phyloP scores from a whole-genome alignment of 352 stramenopile genomes.

The Pythium grandisporangium region DNA sequence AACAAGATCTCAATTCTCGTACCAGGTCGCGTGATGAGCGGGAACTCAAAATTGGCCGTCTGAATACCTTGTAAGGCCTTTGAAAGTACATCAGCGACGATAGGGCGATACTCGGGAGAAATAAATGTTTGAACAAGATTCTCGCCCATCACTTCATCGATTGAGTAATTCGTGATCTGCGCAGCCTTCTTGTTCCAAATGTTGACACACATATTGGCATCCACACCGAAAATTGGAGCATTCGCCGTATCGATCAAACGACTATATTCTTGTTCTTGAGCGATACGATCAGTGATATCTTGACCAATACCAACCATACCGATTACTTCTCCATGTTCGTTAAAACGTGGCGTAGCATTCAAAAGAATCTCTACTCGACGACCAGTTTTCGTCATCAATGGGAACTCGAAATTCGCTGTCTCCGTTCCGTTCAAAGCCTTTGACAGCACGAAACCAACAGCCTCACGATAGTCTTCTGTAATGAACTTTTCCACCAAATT shows the following conservation, averaged over 20 bases:
- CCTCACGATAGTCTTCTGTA: conserved; percentile 38
- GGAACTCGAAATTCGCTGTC: conserved; percentile 65
- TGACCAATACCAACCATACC: conserved; percentile 64
- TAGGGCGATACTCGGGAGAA: conserved; percentile 49
- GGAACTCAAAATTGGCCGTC: conserved; percentile 87
- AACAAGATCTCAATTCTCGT: conserved; percentile 63
- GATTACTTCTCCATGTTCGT: conserved; percentile 51
- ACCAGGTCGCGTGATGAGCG: conserved; percentile 58
- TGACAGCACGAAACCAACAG: conserved; percentile 33
- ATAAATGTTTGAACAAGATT: conserved; percentile 85
- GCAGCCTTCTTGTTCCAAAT: conserved; percentile 88
- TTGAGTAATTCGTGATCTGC: conserved; percentile 86
- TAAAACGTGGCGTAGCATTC: conserved; percentile 53
- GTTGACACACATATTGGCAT: conserved; percentile 62
- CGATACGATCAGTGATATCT: conserved; percentile 50
- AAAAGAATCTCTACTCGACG: conserved; percentile 61
- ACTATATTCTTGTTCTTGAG: conserved; percentile 43
- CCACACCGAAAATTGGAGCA: conserved; percentile 59
- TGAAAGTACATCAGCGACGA: conserved; percentile 62
- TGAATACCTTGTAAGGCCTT: conserved; percentile 66
- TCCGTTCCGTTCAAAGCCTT: conserved; percentile 39
- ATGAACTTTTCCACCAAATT: conserved; percentile 57
- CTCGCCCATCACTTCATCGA: conserved; percentile 76
- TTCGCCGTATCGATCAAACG: conserved; percentile 63
- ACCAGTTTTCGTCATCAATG: conserved; percentile 60